Evolutionary conservation across 2,329 filamentous ascomycete genomes (phyloP).

Genomic region (Nemania sp.): DNA sequence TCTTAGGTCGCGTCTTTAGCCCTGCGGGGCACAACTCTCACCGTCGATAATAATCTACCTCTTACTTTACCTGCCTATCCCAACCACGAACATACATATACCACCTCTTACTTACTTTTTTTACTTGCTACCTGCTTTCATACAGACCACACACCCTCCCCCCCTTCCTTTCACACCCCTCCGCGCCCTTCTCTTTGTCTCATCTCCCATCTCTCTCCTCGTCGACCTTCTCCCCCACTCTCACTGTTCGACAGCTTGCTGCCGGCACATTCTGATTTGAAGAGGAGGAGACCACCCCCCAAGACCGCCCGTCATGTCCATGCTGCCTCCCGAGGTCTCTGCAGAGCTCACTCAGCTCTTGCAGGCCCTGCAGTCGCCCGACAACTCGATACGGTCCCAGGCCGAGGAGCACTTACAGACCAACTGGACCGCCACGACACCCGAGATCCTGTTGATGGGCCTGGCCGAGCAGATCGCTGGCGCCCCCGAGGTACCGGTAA

Average conservation of each 20-base stretch:
- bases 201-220: background rate
- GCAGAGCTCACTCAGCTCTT: conserved; percentile 84
- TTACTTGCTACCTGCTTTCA: background rate
- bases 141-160: background rate
- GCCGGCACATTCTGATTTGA: background rate
- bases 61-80: background rate
- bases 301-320: conserved; percentile 65
- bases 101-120: background rate
- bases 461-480: conserved; percentile 88
- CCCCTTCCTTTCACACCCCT: background rate
- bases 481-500: conserved; percentile 73
- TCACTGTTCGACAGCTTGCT: background rate
- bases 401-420: conserved; percentile 90
- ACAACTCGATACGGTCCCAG: conserved; percentile 82
- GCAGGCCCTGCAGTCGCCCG: conserved; percentile 83
- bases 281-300: conserved; percentile 17
- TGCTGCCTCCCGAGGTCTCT: conserved; percentile 83
- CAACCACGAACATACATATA: no score
- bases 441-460: conserved; percentile 90
- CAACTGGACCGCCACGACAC: conserved; percentile 82
- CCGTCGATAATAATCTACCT: background rate
- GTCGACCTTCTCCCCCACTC: background rate
- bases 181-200: background rate
- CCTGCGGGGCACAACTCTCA: conserved; percentile 24
- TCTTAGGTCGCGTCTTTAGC: conserved; percentile 28